Percentiles rank a stretch among this genome's conserved stretches.
Conservation (phyloP, 495 filamentous ascomycete species). For the Aspergillus egyptiacus region DNA sequence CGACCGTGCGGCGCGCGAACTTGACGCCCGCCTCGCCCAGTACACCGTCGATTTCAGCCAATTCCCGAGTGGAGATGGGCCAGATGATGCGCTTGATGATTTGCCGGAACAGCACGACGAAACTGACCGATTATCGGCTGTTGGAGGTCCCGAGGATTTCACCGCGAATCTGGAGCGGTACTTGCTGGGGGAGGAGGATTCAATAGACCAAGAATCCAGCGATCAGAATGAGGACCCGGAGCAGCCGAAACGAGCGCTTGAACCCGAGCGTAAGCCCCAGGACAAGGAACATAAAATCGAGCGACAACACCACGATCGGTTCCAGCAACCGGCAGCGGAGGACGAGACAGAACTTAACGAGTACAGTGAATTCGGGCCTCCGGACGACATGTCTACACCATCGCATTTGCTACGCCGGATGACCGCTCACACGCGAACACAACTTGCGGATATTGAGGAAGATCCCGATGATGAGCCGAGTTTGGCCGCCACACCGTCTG, state of each 20-base stretch:
- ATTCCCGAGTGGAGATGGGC: conserved; percentile 36
- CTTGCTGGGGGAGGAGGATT: conserved; percentile 35
- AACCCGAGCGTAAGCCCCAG: neutral
- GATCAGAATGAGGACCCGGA: conserved; percentile 17
- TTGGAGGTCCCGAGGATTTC: conserved; percentile 49
- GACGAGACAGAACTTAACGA: conserved; percentile 34
- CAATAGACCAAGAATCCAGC: conserved; percentile 22
- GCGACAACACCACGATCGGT: conserved; percentile 10
- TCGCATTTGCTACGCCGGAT: conserved; percentile 38
- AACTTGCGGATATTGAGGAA: conserved; percentile 41
- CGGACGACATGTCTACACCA: conserved; percentile 45
- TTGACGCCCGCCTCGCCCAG: conserved; percentile 42
- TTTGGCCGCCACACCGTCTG: conserved; percentile 26
- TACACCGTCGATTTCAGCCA: conserved; percentile 44
- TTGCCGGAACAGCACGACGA: conserved; percentile 25
- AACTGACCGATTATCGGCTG: conserved; percentile 37
- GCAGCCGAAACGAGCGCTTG: neutral
- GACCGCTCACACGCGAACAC: conserved; percentile 26
- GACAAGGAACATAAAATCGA: conserved; percentile 6
- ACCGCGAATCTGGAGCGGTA: conserved; percentile 47
- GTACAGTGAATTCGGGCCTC: conserved; percentile 43
- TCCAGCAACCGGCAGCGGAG: conserved; percentile 29
- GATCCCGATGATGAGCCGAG: conserved; percentile 27
- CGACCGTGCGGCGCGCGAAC: conserved; percentile 25
- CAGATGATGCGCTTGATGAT: conserved; percentile 28